Conservation (phyloP, 2,329 filamentous ascomycete genomes). For the Podosphaera fusca region DNA sequence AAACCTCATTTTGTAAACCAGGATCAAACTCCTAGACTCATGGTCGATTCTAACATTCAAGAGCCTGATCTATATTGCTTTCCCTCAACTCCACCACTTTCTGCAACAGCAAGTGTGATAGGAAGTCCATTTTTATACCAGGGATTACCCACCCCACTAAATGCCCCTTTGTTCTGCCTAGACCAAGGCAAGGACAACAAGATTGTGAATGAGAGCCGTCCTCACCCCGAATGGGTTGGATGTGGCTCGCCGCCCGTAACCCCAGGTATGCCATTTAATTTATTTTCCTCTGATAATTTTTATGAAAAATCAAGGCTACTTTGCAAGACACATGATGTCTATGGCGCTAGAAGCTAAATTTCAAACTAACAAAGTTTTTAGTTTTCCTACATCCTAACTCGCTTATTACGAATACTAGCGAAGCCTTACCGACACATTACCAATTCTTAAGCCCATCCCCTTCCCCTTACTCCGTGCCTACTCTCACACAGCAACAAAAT, state of each 20-base stretch:
- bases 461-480: slow-evolving; percentile 51
- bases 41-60: slow-evolving; percentile 54
- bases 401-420: slow-evolving; percentile 38
- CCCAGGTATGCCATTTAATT: slow-evolving; percentile 45
- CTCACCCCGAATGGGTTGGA: slow-evolving; percentile 52
- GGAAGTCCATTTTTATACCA: slow-evolving; percentile 68
- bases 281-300: not conserved
- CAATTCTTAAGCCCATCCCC: slow-evolving; percentile 50
- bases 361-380: slow-evolving; percentile 14
- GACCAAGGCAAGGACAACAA: slow-evolving; percentile 47
- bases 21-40: slow-evolving; percentile 30
- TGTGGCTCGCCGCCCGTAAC: slow-evolving; percentile 69
- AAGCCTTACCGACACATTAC: slow-evolving; percentile 39
- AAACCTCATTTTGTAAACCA: slow-evolving; percentile 51
- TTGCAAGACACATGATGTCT: no score
- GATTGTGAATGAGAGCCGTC: slow-evolving; percentile 46
- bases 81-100: slow-evolving; percentile 71
- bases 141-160: slow-evolving; percentile 59
- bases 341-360: not conserved
- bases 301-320: no score
- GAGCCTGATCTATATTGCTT: slow-evolving; percentile 42
- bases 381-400: slow-evolving; percentile 46
- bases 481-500: slow-evolving; percentile 42
- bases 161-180: slow-evolving; percentile 52
- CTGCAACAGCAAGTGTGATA: slow-evolving; percentile 60